Conservation (phyloP, 2,329 filamentous ascomycete species). For the Cladorrhinum sp. region DNA sequence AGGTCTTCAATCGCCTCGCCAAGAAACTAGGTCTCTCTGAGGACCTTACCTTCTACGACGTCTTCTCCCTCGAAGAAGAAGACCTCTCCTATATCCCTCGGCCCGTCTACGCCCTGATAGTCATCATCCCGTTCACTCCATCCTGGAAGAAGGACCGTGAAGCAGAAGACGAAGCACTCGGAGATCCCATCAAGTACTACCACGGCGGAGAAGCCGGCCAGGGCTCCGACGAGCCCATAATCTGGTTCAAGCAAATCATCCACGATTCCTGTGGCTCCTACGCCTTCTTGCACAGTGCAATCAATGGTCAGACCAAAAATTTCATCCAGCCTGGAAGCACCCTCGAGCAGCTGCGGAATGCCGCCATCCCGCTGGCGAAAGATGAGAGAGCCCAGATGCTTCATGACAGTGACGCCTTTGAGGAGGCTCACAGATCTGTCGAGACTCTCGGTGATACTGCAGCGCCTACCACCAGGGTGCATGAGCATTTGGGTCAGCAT, state of each 20-base stretch:
- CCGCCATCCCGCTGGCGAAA: conserved; percentile 62
- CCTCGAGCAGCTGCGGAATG: conserved; percentile 56
- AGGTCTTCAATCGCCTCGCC: conserved; percentile 71
- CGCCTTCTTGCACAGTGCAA: conserved; percentile 69
- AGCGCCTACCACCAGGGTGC: conserved; percentile 58
- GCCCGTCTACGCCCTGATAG: conserved; percentile 71
- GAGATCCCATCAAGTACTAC: conserved; percentile 18
- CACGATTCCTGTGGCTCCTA: conserved; percentile 79
- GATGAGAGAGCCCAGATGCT: conserved; percentile 63
- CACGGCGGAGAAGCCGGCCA: conserved; percentile 23
- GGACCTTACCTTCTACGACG: conserved; percentile 72
- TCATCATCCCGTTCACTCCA: conserved; percentile 69
- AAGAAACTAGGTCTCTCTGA: conserved; percentile 68
- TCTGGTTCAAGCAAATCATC: conserved; percentile 87
- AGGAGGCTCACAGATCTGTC: conserved; percentile 69
- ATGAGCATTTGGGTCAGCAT: conserved; percentile 60
- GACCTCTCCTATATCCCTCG: conserved; percentile 72
- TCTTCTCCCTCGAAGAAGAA: conserved; percentile 76
- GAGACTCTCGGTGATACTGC: conserved; percentile 65
- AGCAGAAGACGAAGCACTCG: conserved; percentile 53
- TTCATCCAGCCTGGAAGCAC: conserved; percentile 53
- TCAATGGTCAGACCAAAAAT: conserved; percentile 62
- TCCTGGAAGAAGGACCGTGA: conserved; percentile 35
- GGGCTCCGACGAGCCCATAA: conserved; percentile 48
- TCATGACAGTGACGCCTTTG: conserved; percentile 67